Base-by-base conservation (phyloP, 768 basidiomycete species). In the Russula sp. region DNA sequence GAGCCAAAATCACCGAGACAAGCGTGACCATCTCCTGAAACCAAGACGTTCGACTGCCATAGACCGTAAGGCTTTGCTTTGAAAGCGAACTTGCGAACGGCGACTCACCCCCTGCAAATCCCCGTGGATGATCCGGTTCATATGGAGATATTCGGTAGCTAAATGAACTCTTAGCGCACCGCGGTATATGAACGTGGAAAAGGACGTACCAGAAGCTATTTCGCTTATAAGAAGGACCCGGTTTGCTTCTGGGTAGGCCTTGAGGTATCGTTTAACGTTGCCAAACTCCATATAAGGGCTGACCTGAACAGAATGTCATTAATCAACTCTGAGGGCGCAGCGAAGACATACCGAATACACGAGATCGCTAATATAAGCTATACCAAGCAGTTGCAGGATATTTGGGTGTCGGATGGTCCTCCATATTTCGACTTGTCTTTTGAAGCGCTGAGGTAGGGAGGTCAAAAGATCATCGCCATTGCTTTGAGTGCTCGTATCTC, bases 361-460 rank as follows among this genome's bases (percentile, higher is more conserved):
- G 25, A 45, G 35, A 38, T 60, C 46, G 10, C 39, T 38, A 34
- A 60, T 43, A 46, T 59, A 43, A 16, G 63, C 49, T 13, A 65
- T 66, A 43, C 65, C 65, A 10, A 59, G 58, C 22, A 66, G 51
- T 35, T 38, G 53, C 32, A 61, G 29, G 14, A 66, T 60, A 42
- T 66, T 66, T 11, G 57, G 53, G 38, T 66, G 65, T 36, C 50
- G 51, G 13, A 66, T 48, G 7, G 56, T 38, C 57, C 63, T 65
- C 65, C 65, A 66, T 49, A 59, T 65, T 45, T 65, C 65, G 9
- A 66, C 65, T 16, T 66, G 64, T 45, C 53, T 35, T 34, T 16
- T 38, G 35, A 66, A 66, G 35, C 63, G 58, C 65, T 66, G 39
- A 41, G 22, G 25, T 9, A 11, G 20, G 20, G 5, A 25, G 41